Percentiles rank a stretch among this genome's conserved stretches.
Conservation (phyloP, 768 basidiomycete genomes). For the Lactarius evosmus region DNA sequence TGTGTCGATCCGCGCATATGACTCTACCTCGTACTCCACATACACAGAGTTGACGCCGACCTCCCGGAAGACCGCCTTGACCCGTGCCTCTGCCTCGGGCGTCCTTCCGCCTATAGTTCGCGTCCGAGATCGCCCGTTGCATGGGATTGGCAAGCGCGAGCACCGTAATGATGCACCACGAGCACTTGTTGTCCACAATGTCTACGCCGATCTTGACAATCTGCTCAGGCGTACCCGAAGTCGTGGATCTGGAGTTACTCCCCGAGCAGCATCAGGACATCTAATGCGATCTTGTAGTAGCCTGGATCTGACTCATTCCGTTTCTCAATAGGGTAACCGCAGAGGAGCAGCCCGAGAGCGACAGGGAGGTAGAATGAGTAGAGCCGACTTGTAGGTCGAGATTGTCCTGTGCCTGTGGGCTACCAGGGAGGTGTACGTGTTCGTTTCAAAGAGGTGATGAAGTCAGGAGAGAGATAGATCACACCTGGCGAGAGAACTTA, state of each 20-base stretch:
- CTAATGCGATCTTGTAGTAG: slow-evolving; percentile 69
- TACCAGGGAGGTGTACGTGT: too few relatives aligned
- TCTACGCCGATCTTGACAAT: slow-evolving; percentile 98
- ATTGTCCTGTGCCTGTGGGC: slow-evolving; percentile 75
- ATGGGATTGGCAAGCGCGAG: slow-evolving; percentile 53
- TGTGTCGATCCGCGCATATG: slow-evolving; percentile 60
- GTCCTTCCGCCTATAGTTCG: slow-evolving; percentile 62
- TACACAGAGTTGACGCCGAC: slow-evolving; percentile 69
- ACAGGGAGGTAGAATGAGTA: slow-evolving; percentile 99
- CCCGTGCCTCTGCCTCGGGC: slow-evolving; percentile 53
- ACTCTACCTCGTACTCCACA: slow-evolving; percentile 70
- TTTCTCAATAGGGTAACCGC: slow-evolving; percentile 53
- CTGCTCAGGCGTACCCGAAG: slow-evolving; percentile 79
- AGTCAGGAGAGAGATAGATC: slow-evolving; percentile 28
- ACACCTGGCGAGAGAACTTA: slow-evolving; percentile 85
- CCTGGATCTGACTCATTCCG: slow-evolving; percentile 45
- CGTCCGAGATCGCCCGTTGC: slow-evolving; percentile 61
- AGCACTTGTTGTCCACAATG: slow-evolving; percentile 98
- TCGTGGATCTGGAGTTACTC: slow-evolving; percentile 99
- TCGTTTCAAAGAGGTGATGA: not conserved
- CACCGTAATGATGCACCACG: slow-evolving; percentile 92
- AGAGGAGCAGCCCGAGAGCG: slow-evolving; percentile 86
- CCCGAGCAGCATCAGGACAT: slow-evolving; percentile 86
- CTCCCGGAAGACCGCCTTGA: slow-evolving; percentile 71
- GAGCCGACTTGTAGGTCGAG: slow-evolving; percentile 94